Conservation (phyloP, 2,329 filamentous ascomycete species). For the Calonectria fujianensis region DNA sequence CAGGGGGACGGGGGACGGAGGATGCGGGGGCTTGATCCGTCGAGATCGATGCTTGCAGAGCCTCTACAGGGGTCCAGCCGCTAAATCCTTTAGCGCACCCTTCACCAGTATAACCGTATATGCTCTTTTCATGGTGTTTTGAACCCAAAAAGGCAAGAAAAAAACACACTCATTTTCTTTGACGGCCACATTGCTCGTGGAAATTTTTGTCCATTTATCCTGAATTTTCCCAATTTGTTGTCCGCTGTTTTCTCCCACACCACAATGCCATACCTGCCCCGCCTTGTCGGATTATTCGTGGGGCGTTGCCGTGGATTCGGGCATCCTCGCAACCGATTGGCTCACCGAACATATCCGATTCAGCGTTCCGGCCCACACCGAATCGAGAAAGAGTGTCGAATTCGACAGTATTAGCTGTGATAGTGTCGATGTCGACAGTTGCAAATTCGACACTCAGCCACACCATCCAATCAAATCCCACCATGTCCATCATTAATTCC, state of each 20-base stretch:
- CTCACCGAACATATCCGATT: too few relatives aligned
- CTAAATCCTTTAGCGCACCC: neutral
- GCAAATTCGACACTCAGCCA: neutral
- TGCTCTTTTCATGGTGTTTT: neutral
- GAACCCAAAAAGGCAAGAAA: neutral
- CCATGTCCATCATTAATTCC: neutral
- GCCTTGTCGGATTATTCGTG: neutral
- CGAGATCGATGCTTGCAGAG: neutral
- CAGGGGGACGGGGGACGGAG: too few relatives aligned
- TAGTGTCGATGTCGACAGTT: neutral
- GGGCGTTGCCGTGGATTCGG: neutral
- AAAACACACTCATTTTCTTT: neutral
- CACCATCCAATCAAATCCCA: neutral
- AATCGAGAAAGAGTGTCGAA: neutral
- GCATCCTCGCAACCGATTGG: neutral
- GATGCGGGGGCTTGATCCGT: neutral
- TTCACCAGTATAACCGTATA: neutral
- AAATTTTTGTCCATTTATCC: neutral
- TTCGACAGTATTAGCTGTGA: neutral
- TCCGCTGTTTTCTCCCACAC: neutral
- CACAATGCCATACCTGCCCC: neutral
- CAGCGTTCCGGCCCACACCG: neutral
- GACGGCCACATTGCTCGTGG: fast-evolving
- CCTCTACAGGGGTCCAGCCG: neutral
- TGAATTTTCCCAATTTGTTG: neutral